Evolutionary conservation across 805 yeast genomes (phyloP), one percentile per base, ranked within the genome.

Genomic region (Ogataea nakhonphanomensis): DNA sequence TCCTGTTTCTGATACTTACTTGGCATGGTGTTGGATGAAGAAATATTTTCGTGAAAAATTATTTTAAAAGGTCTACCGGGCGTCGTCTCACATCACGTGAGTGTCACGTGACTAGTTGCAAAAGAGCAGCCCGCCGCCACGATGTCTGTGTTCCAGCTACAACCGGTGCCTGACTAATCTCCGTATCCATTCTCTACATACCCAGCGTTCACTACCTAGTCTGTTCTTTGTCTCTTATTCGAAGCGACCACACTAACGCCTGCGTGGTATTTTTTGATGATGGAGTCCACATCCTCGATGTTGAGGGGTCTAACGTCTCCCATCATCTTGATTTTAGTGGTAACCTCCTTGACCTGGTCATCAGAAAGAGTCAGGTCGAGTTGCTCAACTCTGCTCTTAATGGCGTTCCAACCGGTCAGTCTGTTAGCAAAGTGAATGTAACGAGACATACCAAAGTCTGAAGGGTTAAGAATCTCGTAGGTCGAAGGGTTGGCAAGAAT

Each of bases 341-440:
- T 91, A 49, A 93, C 95, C 64, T 87, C 96, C 76, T 93, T 93
- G 69, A 86, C 73, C 75, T 91, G 97, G 53, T 81, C 91, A 62
- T 91, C 99, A 35, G 93, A 79, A 61, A 91, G 74, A 56, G 81
- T 71, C 67, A 91, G 74, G 69, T 93, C 90, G 69, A 91, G 78
- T 70, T 91, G 99, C 65, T 91, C 99, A 47, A 93, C 99, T 69
- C 99, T 84, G 30, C 95, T 80, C 74, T 91, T 91, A 77, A 91
- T 91, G 41, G 98, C 98, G 67, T 91, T 93, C 99, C 99, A 91
- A 48, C 99, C 99, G 10, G 99, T 91, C 60, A 91, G 76, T 62
- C 98, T 82, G 77, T 91, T 91, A 55, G 98, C 98, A 65, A 91
- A 93, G 67, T 93, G 99, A 62, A 91, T 91, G 66, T 91, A 91